Evolutionary conservation across 2,329 filamentous ascomycete genomes (phyloP).

Genomic region (Aspergillus aculeatinus): DNA sequence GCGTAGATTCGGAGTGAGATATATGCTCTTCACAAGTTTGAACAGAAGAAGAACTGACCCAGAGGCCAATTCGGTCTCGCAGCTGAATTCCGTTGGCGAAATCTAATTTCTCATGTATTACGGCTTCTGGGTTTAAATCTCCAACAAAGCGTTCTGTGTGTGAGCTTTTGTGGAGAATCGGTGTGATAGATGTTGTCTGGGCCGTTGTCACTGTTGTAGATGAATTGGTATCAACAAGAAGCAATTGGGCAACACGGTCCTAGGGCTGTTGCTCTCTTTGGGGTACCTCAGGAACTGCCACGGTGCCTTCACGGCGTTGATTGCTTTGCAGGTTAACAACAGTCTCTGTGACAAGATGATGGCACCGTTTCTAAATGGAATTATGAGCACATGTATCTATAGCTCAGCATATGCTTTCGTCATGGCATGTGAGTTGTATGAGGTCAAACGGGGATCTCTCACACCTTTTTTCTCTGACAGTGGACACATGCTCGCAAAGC

Average conservation of each 20-base stretch:
- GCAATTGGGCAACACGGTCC: background rate
- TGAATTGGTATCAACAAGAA: too few relatives aligned
- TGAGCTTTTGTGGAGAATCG: slow-evolving; percentile 12
- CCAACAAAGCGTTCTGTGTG: slow-evolving; percentile 39
- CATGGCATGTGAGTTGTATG: background rate
- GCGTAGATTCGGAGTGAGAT: slow-evolving; percentile 1
- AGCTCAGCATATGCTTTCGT: background rate
- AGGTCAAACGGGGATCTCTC: background rate
- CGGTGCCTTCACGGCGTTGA: background rate
- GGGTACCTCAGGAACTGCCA: background rate
- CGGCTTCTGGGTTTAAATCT: slow-evolving; percentile 43
- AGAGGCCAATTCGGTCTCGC: slow-evolving; percentile 33
- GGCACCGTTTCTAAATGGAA: slow-evolving; percentile 33
- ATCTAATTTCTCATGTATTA: slow-evolving; percentile 35
- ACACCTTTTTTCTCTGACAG: slow-evolving; percentile 36
- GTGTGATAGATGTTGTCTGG: background rate
- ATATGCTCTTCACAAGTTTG: slow-evolving; percentile 8
- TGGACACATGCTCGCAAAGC: slow-evolving; percentile 32
- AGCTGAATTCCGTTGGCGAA: slow-evolving; percentile 24
- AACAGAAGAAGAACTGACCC: slow-evolving; percentile 28
- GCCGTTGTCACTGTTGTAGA: background rate
- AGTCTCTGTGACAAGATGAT: slow-evolving; percentile 23
- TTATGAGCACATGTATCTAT: background rate
- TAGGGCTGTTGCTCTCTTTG: background rate
- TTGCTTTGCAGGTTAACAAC: background rate